Conservation (phyloP, 805 yeast species). For the Clavispora phyllophila region DNA sequence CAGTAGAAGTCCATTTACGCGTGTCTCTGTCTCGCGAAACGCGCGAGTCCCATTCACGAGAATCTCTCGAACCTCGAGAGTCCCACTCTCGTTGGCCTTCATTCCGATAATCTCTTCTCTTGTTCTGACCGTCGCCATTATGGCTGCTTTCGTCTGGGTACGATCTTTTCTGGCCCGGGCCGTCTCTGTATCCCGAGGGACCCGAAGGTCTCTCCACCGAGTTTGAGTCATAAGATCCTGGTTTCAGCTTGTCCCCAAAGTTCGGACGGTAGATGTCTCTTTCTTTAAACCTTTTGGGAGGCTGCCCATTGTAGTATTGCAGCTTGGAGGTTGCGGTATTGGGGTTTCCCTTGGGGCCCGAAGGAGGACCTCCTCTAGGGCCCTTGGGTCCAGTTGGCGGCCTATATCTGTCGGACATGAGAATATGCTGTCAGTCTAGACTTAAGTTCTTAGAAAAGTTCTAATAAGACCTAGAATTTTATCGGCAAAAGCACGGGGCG, state of each 20-base stretch:
- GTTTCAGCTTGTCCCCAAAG: conserved; percentile 2
- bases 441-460: neutral
- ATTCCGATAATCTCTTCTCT: conserved; percentile 1
- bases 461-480: neutral
- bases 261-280: conserved; percentile 15
- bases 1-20: neutral
- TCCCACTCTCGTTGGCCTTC: neutral
- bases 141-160: neutral
- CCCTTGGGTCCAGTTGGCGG: conserved; percentile 19
- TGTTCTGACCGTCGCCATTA: neutral
- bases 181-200: conserved; percentile 8
- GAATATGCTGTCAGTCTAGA: neutral
- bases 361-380: conserved; percentile 8
- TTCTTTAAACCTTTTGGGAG: conserved; percentile 10
- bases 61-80: neutral
- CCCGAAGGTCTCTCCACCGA: conserved; percentile 10
- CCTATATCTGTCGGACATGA: conserved; percentile 16
- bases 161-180: neutral
- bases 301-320: conserved; percentile 5
- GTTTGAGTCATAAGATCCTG: neutral
- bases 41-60: neutral
- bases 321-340: conserved; percentile 7
- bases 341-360: conserved; percentile 3
- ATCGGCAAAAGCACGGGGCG: neutral
- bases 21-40: neutral